Evolutionary conservation across 192 early-diverging fungal species (phyloP).

Genomic region (Coemansia brasiliensis): DNA sequence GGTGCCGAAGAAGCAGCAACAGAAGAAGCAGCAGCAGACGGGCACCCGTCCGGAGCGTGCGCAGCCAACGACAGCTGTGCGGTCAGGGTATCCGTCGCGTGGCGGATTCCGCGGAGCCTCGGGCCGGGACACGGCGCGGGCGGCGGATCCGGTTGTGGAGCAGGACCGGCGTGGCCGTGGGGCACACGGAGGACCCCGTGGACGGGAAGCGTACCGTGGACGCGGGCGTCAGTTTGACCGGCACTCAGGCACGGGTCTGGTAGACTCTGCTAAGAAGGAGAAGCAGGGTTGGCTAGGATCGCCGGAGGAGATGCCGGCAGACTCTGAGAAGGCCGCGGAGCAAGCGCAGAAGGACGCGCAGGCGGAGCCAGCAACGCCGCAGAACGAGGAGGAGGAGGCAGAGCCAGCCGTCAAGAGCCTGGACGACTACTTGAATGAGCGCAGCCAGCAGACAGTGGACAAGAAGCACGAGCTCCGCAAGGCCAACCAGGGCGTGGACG

Average conservation of each 20-base stretch:
- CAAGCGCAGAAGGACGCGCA: conserved; percentile 40
- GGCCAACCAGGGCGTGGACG: conserved; percentile 87
- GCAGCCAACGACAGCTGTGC: conserved; percentile 17
- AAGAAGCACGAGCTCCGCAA: conserved; percentile 66
- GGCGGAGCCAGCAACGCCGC: conserved; percentile 38
- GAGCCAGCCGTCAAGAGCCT: conserved; percentile 84
- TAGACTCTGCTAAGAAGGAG: conserved; percentile 90
- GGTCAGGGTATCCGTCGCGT: conserved; percentile 24
- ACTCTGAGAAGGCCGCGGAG: conserved; percentile 44
- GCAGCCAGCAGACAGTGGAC: conserved; percentile 59
- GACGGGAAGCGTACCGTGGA: conserved; percentile 45
- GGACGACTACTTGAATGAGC: conserved; percentile 82
- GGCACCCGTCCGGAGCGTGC: conserved; percentile 24
- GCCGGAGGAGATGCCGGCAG: conserved; percentile 35
- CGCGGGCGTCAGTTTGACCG: conserved; percentile 72
- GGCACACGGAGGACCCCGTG: background rate
- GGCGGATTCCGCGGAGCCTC: conserved; percentile 26
- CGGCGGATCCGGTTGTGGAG: conserved; percentile 9
- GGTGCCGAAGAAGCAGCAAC: conserved; percentile 9
- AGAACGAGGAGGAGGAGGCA: conserved; percentile 49
- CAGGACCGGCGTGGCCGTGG: conserved; percentile 58
- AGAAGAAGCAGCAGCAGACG: conserved; percentile 14
- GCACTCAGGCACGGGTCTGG: conserved; percentile 75
- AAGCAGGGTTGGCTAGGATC: conserved; percentile 75
- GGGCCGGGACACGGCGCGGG: background rate